Conservation (phyloP, 176 grass and related monocot species). For the Poa pratensis region DNA sequence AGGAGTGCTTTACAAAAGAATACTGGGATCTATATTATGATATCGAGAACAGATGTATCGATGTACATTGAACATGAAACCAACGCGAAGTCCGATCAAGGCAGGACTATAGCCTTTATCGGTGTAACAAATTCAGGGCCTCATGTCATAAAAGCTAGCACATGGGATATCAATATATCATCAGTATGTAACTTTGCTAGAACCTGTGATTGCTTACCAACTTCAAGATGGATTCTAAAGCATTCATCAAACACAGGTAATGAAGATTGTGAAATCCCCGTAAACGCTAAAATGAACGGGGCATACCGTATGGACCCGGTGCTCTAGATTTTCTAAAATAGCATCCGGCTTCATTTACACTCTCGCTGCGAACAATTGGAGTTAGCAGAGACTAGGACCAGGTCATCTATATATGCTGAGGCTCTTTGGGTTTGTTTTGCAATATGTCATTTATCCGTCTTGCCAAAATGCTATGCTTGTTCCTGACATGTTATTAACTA, state of each 20-base stretch:
- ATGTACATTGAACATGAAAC: background rate
- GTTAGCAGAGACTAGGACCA: background rate
- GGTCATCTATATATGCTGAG: background rate
- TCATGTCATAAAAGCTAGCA: conserved; percentile 16
- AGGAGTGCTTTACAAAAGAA: conserved; percentile 35
- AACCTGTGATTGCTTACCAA: background rate
- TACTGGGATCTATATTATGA: background rate
- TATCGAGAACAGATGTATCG: conserved; percentile 1
- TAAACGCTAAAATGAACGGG: background rate
- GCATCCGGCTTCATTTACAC: background rate
- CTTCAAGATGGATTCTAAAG: conserved; percentile 13
- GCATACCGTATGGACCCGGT: background rate
- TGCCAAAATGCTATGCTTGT: background rate
- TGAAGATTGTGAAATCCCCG: background rate
- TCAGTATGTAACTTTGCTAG: conserved; percentile 1
- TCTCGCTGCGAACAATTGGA: background rate
- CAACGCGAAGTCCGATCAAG: background rate
- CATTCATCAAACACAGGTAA: background rate
- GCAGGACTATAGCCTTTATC: conserved; percentile 18
- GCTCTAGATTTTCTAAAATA: background rate
- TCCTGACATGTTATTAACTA: background rate
- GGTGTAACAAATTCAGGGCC: background rate
- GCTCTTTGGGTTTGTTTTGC: background rate
- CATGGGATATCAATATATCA: background rate
- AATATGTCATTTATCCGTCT: background rate